These are phyloP conservation scores for Corrigiola litoralis DNA, from an alignment of 179 eudicot genomes.

Conservation along the genomic window DNA sequence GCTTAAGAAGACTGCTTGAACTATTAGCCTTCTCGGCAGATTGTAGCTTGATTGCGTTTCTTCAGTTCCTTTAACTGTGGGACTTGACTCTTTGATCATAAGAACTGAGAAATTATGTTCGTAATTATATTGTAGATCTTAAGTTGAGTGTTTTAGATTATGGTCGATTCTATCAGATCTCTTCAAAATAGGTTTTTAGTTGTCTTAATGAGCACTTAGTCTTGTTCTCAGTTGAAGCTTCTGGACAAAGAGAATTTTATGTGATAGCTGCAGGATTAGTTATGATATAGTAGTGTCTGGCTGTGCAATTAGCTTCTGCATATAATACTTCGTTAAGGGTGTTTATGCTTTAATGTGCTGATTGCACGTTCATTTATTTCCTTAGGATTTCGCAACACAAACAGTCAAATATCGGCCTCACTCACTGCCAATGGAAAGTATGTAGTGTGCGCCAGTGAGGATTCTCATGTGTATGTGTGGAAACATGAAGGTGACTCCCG, in stretches of 20 bases:
- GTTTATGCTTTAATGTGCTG: neutral
- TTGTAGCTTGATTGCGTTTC: neutral
- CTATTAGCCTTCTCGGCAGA: neutral
- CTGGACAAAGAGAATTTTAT: neutral
- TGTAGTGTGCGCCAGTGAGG: slow-evolving; percentile 84
- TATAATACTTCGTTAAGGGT: neutral
- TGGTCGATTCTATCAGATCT: too few relatives aligned
- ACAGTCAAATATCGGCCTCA: slow-evolving; percentile 90
- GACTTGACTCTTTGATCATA: too few relatives aligned
- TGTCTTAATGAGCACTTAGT: neutral
- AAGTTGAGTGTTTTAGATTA: too few relatives aligned
- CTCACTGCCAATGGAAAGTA: slow-evolving; percentile 69
- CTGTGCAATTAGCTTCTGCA: neutral
- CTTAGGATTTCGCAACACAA: slow-evolving; percentile 75
- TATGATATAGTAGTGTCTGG: neutral
- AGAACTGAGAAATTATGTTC: too few relatives aligned
- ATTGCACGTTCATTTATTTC: neutral
- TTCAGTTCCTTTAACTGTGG: too few relatives aligned
- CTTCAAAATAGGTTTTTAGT: too few relatives aligned
- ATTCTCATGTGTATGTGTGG: slow-evolving; percentile 84
- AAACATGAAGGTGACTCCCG: slow-evolving; percentile 73
- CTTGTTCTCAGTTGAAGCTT: neutral
- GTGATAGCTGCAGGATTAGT: neutral
- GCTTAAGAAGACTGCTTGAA: neutral
- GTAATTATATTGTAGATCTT: too few relatives aligned